Evolutionary conservation across 768 basidiomycete genomes (phyloP), one percentile per base, ranked within the genome.

Genomic region (Tephrocybe sp.): DNA sequence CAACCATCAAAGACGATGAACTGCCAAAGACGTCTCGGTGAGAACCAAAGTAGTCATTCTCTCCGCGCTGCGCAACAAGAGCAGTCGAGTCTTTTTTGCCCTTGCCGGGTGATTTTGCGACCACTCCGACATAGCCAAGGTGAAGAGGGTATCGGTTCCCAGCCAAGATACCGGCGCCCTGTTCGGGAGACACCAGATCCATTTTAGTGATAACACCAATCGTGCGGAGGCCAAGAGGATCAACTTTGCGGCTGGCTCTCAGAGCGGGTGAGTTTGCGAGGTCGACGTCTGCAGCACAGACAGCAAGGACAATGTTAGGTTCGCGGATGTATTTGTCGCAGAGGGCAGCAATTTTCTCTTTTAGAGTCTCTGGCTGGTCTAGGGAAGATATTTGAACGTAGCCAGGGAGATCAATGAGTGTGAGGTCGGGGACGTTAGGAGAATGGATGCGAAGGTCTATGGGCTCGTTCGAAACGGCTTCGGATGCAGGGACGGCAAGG

Each of bases 141-240:
- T 97, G 93, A 9, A 99, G 77, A n/a, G 97, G 97, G 62, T 99
- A 99, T 43, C 93, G 77, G 63, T 96, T 94, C 0, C 94, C 94
- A 13, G 83, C 72, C 11, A 99, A 73, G 51, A 98, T 92, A 27
- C 65, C 55, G 0, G 85, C 89, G 9, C 96, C 97, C 52, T 86
- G 79, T 46, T 90, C 87, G 3, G 96, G 82, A 32, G 86, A 76
- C 15, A 99, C 93, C 27, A 99, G 76, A 65, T 99, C 97, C 97
- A 99, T 98, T 78, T 99, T 99, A 18, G 97, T 99, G 35, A 99
- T 79, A 13, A 99, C 97, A 24, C 97, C 97, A 57, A 99, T 94
- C 1, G 97, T 99, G 21, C 97, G 84, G 47, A 95, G 73, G 13
- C 97, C 97, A 13, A 99, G 74, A 2, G 96, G 96, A 63, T 99